These are phyloP conservation scores for Amaranthus palmeri DNA, from an alignment of 148 eudicot species.

Conservation along the genomic window DNA sequence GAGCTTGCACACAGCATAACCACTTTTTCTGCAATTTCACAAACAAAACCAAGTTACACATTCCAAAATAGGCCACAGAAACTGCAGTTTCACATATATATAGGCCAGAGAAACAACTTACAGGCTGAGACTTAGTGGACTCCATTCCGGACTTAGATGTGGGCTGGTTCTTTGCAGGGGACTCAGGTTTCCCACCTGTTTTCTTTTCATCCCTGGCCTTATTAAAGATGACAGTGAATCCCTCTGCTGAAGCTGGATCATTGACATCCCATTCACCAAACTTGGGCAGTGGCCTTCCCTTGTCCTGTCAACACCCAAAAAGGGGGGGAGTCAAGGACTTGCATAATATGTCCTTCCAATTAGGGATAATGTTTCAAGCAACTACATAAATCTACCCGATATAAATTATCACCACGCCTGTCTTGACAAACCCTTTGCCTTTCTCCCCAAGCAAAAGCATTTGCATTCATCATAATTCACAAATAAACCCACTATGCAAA, in stretches of 20 bases:
- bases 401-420: background rate
- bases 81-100: background rate
- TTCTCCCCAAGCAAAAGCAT: background rate
- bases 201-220: conserved; percentile 91
- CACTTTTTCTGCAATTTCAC: conserved; percentile 65
- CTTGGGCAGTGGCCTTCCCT: conserved; percentile 80
- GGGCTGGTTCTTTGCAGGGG: conserved; percentile 51
- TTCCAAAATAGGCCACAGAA: background rate
- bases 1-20: conserved; percentile 71
- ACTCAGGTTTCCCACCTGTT: conserved; percentile 73
- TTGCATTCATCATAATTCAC: background rate
- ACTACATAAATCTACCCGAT: background rate
- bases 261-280: conserved; percentile 92
- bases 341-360: background rate
- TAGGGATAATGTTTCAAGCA: background rate
- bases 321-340: conserved; percentile 3
- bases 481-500: too few relatives aligned
- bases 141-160: conserved; percentile 39
- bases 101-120: conserved; percentile 29
- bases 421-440: background rate
- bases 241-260: conserved; percentile 89
- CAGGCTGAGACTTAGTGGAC: conserved; percentile 55
- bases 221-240: conserved; percentile 81
- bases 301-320: conserved; percentile 40
- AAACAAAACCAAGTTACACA: background rate